A percentile compares a stretch with the other conserved stretches of the same genome.
phyloP scores from a whole-genome alignment of 306 rosid species.

The Canavalia gladiata region DNA sequence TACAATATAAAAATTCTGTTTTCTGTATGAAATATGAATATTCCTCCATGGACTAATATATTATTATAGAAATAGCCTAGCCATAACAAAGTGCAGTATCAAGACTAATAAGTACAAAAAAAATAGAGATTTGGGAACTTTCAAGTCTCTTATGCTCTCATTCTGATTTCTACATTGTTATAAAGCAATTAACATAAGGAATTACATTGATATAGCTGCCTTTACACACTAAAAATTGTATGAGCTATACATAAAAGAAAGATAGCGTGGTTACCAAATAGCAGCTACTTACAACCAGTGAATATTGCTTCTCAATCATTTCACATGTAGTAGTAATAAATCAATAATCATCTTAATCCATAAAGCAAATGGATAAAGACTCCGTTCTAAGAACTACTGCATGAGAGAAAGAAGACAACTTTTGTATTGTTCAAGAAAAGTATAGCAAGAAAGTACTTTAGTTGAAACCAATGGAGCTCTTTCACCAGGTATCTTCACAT shows the following conservation, averaged over 20 bases:
- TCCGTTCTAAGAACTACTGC: slow-evolving; percentile 17
- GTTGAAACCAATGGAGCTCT: slow-evolving; percentile 98
- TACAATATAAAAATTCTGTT: neutral
- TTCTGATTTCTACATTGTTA: neutral
- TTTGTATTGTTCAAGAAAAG: slow-evolving; percentile 38
- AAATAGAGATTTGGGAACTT: neutral
- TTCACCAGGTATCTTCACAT: slow-evolving; percentile 87
- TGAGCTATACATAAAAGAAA: slow-evolving; percentile 22
- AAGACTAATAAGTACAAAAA: neutral
- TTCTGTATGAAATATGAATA: neutral
- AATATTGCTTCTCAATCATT: slow-evolving; percentile 20
- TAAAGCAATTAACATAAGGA: neutral
- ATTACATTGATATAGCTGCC: neutral
- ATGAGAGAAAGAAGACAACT: slow-evolving; percentile 31
- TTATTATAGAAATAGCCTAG: slow-evolving; percentile 17
- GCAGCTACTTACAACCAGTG: slow-evolving; percentile 30
- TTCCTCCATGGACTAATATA: slow-evolving; percentile 1
- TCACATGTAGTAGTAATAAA: slow-evolving; percentile 13
- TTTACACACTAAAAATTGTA: neutral
- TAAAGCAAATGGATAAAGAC: slow-evolving; percentile 9
- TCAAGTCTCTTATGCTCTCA: neutral
- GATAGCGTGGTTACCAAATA: neutral
- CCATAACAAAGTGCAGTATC: neutral
- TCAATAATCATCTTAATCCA: slow-evolving; percentile 28
- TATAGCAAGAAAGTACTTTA: slow-evolving; percentile 63